Percentiles rank a stretch among this genome's conserved stretches.
These are phyloP conservation scores for Solanum bukasovii DNA, from an alignment of 257 asterid species.

Conservation along the genomic window DNA sequence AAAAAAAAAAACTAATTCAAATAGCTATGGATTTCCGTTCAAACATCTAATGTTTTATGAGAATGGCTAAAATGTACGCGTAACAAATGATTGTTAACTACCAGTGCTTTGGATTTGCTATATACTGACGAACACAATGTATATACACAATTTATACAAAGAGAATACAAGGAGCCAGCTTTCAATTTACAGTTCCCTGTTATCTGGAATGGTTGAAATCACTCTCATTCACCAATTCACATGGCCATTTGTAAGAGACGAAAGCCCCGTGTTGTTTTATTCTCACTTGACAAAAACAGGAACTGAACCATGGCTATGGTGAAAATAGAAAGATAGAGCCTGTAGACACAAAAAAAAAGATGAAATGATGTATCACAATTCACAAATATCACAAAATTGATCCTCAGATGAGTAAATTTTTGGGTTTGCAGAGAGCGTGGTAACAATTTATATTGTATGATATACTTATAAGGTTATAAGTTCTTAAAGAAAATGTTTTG, in stretches of 20 bases:
- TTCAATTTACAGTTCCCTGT: not conserved
- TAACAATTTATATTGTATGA: too few relatives aligned
- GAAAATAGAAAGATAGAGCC: not conserved
- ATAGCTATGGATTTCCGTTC: not conserved
- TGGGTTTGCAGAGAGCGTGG: not conserved
- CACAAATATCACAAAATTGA: not conserved
- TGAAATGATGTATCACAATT: not conserved
- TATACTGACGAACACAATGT: not conserved
- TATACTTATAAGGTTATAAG: not conserved
- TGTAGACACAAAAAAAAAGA: not conserved
- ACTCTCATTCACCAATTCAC: not conserved
- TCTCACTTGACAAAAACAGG: not conserved
- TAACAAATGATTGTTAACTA: not conserved
- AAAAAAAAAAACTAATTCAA: not conserved
- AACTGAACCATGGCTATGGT: not conserved
- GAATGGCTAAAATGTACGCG: not conserved
- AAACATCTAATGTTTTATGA: not conserved
- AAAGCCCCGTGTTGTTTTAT: not conserved
- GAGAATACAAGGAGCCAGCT: not conserved
- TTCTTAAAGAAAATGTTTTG: not conserved
- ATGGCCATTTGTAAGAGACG: not conserved
- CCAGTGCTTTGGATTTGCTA: not conserved
- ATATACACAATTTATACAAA: not conserved
- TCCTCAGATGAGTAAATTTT: not conserved
- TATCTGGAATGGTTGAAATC: not conserved